Base-by-base conservation (phyloP, 148 eudicot species). In the Camellia granthamiana region DNA sequence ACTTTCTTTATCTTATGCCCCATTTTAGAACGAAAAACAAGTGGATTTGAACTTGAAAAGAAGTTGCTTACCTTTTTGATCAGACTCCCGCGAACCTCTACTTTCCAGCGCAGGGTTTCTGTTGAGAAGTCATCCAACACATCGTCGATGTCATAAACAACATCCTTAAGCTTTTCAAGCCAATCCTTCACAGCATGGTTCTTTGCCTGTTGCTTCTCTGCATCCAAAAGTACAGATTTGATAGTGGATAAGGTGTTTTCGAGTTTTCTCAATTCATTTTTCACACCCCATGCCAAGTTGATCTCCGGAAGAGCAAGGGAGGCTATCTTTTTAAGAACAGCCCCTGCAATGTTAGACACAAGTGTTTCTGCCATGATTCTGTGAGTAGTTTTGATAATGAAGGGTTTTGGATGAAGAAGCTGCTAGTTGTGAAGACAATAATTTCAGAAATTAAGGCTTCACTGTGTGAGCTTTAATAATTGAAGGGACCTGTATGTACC, bases 141-240 rank as follows among this genome's bases (percentile, higher is more conserved):
- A 69, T 85, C 85, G 16, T 83, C 85, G 47, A 81, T 81, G 19
- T 85, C 83, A 16, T 82, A 79, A 18, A 85, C 66, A 46, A 38
- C 81, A 7, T 67, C 72, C 79, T 77, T 80, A 54, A 85, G 76
- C 62, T 67, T 75, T 42, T 73, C 55, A 3, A 83, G 13, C 19
- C 63, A 77, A 52, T 5, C 68, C 4, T 38, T 78, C 23, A 51
- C 80, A 11, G 14, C 55, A 44, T 72, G n/a, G 38, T 76, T 60
- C 5, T 72, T 69, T 14, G 75, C 75, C 5, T 60, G 23, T 66
- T 41, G 71, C 54, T 58, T 6, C 9, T 79, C 83, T 0, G 83
- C 87, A 64, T 79, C 84, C 12, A 79, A 70, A 7, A 81, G 68
- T 14, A 75, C 73, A 12, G 19, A 71, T 41, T 38, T 71, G 70